Evolutionary conservation across 495 filamentous ascomycete species (phyloP).

Genomic region (Podospora comata): DNA sequence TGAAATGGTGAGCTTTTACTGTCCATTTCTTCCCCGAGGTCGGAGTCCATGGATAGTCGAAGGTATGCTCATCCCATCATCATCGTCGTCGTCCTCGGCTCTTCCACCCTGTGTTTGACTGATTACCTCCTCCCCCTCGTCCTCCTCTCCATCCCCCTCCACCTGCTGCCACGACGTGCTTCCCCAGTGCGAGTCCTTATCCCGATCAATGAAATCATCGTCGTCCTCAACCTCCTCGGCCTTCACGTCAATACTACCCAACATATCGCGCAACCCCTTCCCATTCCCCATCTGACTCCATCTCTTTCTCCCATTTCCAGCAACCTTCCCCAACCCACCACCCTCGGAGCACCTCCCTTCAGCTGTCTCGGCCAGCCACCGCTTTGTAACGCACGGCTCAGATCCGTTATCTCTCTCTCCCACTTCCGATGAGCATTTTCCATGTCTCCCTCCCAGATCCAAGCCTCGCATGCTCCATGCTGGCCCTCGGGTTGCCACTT

Average conservation of each 20-base stretch:
- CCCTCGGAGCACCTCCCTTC: too few species aligned
- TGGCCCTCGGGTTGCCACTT: too few species aligned
- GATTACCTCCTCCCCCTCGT: neutral
- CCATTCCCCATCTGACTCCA: neutral
- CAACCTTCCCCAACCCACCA: too few species aligned
- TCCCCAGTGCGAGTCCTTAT: too few species aligned
- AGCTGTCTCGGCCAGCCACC: neutral
- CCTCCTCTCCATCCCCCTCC: neutral
- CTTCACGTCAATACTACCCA: too few species aligned
- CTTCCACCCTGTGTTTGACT: too few species aligned
- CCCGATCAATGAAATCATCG: too few species aligned
- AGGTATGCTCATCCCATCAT: neutral
- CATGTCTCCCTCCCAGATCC: neutral
- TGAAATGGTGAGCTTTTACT: too few species aligned
- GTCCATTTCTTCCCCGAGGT: neutral
- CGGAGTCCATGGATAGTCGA: neutral
- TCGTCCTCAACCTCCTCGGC: too few species aligned
- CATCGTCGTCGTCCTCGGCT: neutral
- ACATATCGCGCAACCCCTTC: neutral
- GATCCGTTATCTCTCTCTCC: neutral
- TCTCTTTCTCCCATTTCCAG: too few species aligned
- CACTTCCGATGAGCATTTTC: neutral
- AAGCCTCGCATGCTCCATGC: neutral
- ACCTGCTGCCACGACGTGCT: neutral
- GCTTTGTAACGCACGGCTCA: neutral